phyloP scores from a whole-genome alignment of 148 eudicot species.

The Vaccinium corymbosum region DNA sequence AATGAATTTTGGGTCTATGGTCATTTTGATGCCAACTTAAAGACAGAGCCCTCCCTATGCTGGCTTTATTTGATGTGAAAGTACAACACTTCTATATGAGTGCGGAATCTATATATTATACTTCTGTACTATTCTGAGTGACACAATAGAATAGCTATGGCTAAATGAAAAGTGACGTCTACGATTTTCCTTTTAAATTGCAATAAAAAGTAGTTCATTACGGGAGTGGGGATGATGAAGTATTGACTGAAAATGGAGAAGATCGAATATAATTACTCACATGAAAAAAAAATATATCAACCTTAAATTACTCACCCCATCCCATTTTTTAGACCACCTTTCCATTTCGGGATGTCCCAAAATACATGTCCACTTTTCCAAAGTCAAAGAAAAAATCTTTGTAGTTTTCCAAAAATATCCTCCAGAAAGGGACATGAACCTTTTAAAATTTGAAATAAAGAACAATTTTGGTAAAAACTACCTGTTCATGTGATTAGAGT shows the following conservation, averaged over 20 bases:
- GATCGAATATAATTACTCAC: background rate
- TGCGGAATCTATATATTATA: background rate
- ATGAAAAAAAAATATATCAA: background rate
- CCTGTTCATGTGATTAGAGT: too few relatives aligned
- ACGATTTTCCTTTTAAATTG: background rate
- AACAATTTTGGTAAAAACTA: too few relatives aligned
- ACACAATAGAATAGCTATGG: background rate
- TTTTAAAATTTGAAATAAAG: too few relatives aligned
- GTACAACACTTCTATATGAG: background rate
- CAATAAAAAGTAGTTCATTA: background rate
- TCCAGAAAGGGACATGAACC: too few relatives aligned
- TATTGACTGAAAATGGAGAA: background rate
- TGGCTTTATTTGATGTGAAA: background rate
- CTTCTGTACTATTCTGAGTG: background rate
- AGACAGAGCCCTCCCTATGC: background rate
- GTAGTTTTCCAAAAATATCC: too few relatives aligned
- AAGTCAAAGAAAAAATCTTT: too few relatives aligned
- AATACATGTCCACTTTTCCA: too few relatives aligned
- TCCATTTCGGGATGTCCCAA: too few relatives aligned
- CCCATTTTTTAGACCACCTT: too few relatives aligned
- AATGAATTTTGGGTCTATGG: background rate
- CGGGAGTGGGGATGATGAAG: background rate
- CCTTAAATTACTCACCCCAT: background rate
- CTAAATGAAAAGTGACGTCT: background rate
- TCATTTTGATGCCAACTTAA: background rate